phyloP scores from a whole-genome alignment of 2,329 filamentous ascomycete species.

The Orbilia blumenaviensis region DNA sequence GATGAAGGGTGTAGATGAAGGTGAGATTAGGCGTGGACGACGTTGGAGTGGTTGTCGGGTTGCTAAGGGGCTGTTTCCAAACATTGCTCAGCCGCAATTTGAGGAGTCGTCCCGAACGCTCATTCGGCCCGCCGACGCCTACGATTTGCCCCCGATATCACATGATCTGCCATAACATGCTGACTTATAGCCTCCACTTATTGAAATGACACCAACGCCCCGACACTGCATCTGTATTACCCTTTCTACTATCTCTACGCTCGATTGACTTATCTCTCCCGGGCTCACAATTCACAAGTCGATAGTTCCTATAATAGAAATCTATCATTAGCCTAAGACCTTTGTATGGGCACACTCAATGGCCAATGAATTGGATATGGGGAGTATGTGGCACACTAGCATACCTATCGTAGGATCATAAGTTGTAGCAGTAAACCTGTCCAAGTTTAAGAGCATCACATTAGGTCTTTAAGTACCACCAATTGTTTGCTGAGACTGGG shows the following conservation, averaged over 20 bases:
- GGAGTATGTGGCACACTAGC: background rate
- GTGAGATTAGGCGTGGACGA: no score
- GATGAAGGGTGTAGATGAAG: background rate
- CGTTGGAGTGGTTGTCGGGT: background rate
- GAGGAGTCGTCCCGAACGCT: background rate
- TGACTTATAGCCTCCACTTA: background rate
- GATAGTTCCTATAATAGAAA: background rate
- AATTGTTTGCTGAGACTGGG: no score
- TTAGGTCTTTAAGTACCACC: no score
- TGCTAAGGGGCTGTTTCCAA: background rate
- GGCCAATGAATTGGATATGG: background rate
- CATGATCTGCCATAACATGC: background rate
- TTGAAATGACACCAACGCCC: background rate
- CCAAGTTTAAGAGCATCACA: background rate
- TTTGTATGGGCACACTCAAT: background rate
- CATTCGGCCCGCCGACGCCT: background rate
- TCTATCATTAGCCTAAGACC: background rate
- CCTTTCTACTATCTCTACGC: background rate
- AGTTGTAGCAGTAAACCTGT: conserved; percentile 17
- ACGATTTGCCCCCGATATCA: background rate
- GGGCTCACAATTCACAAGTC: background rate
- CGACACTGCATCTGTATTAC: no score
- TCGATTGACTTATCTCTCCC: no score
- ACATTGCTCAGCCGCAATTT: background rate
- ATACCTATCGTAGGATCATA: conserved; percentile 15